Conservation (phyloP, 2,329 filamentous ascomycete species). For the Colletotrichum eleusines region DNA sequence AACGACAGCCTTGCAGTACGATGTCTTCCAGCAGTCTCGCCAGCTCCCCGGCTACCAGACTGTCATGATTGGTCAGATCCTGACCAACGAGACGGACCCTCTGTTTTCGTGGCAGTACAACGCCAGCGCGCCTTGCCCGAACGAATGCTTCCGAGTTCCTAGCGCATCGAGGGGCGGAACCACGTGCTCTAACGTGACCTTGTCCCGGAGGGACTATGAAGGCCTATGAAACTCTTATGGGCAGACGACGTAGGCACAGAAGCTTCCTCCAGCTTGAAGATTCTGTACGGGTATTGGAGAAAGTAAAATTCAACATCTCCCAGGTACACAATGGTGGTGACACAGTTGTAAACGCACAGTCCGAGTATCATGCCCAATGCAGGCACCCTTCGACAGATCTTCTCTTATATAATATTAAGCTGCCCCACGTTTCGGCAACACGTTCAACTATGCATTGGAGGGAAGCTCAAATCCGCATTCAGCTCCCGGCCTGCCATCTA, state of each 20-base stretch:
- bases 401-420: no score
- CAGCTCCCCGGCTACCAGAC: slow-evolving; percentile 49
- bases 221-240: neutral
- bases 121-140: slow-evolving; percentile 36
- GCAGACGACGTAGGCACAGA: neutral
- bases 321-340: no score
- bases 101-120: slow-evolving; percentile 68
- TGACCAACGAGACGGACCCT: slow-evolving; percentile 65
- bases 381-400: no score
- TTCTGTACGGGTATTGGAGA: neutral
- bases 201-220: slow-evolving; percentile 22
- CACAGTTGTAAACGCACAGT: no score
- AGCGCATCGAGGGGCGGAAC: slow-evolving; percentile 20
- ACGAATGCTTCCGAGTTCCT: slow-evolving; percentile 33
- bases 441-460: no score
- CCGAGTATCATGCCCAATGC: no score
- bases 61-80: slow-evolving; percentile 57
- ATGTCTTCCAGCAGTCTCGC: slow-evolving; percentile 60
- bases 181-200: slow-evolving; percentile 27
- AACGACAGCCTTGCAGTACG: slow-evolving; percentile 51
- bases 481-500: neutral
- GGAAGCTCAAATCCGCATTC: neutral
- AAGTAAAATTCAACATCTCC: neutral
- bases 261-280: neutral
- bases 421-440: no score